Evolutionary conservation across 768 basidiomycete species (phyloP).

Genomic region (Agrocybe praecox): DNA sequence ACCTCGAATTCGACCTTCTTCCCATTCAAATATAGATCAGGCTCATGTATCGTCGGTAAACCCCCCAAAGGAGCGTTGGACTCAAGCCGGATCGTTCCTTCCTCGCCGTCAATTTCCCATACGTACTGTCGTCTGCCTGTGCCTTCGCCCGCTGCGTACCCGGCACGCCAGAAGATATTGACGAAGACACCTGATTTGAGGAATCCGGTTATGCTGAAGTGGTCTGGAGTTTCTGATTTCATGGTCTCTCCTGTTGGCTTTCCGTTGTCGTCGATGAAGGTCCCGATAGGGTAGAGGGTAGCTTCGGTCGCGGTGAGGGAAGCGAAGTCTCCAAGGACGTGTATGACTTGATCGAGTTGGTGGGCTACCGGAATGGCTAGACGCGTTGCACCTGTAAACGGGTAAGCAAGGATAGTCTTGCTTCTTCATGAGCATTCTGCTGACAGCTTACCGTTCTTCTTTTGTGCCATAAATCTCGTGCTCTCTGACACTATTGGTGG

Average conservation of each 20-base stretch:
- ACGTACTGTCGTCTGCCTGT: conserved; percentile 18
- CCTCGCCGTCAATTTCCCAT: conserved; percentile 35
- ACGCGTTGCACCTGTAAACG: conserved; percentile 22
- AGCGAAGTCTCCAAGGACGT: conserved; percentile 30
- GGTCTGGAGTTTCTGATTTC: conserved; percentile 19
- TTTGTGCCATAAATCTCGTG: not conserved
- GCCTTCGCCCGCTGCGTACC: conserved; percentile 16
- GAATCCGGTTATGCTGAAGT: conserved; percentile 26
- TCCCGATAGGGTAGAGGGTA: conserved; percentile 22
- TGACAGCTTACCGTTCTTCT: not conserved
- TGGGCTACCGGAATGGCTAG: conserved; percentile 28
- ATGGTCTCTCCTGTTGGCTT: conserved; percentile 25
- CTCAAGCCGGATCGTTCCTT: conserved; percentile 27
- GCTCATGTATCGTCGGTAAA: conserved; percentile 21
- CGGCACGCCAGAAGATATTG: conserved; percentile 24
- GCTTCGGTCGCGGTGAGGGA: conserved; percentile 23
- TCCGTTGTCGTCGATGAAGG: conserved; percentile 21
- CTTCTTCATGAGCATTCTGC: too few relatives aligned
- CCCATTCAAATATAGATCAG: conserved; percentile 31
- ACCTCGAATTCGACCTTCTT: conserved; percentile 19
- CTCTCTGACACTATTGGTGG: not conserved
- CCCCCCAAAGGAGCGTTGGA: conserved; percentile 4
- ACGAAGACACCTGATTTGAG: conserved; percentile 29
- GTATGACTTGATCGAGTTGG: conserved; percentile 24
- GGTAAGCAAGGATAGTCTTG: too few relatives aligned